A percentile compares a stretch with the other conserved stretches of the same genome.
phyloP scores from a whole-genome alignment of 1,284 basidiomycete species.

The Sanghuangporus baumii region DNA sequence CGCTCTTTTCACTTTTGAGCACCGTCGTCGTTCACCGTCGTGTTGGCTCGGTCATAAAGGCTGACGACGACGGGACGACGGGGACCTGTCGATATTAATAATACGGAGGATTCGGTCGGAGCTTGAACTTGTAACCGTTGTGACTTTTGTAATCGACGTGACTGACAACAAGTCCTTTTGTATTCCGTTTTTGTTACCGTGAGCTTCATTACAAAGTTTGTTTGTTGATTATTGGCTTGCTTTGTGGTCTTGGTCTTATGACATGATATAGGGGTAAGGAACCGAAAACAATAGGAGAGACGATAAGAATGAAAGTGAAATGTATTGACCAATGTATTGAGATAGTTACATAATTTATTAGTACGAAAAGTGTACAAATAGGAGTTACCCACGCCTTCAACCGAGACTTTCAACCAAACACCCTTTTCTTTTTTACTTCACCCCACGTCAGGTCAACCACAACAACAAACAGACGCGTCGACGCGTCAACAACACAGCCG shows the following conservation, averaged over 20 bases:
- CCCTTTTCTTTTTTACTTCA: constrained; percentile 19
- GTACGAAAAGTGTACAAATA: constrained; percentile 17
- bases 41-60: constrained; percentile 1
- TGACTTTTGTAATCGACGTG: constrained; percentile 1
- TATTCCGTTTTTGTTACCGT: not conserved
- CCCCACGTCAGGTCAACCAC: constrained; percentile 1
- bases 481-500: constrained; percentile 17
- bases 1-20: constrained; percentile 26
- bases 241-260: constrained; percentile 1
- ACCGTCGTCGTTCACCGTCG: constrained; percentile 4
- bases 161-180: not conserved
- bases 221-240: not conserved
- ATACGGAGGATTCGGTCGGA: not conserved
- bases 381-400: not conserved
- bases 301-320: constrained; percentile 1
- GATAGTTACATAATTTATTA: not conserved
- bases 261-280: not conserved
- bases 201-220: not conserved
- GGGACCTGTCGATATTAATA: not conserved
- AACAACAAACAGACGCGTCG: constrained; percentile 25
- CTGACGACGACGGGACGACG: not conserved
- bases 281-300: not conserved
- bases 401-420: constrained; percentile 23
- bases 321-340: not conserved
- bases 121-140: not conserved